Evolutionary conservation across 257 asterid genomes (phyloP), one percentile per base, ranked within the genome.

Genomic region (Thymus quinquecostatus): DNA sequence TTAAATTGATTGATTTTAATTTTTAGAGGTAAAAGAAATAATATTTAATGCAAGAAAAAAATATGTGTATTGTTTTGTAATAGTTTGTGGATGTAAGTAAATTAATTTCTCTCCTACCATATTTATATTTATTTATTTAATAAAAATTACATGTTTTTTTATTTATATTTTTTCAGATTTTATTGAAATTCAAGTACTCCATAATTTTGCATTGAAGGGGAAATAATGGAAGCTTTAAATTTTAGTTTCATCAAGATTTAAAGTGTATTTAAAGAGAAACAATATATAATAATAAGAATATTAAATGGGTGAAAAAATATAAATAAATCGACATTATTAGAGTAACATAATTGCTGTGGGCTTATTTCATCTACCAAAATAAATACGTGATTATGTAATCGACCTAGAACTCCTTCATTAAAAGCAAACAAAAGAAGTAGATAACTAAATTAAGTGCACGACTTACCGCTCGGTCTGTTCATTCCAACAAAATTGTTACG

Each of bases 321-420:
- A 48, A 11, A n/a, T 1, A 38, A 49, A 3, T 29, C 10, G 33
- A 32, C 60, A 8, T 66, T 13, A 60, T 21, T 28, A 45, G 21
- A 21, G 21, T 21, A n/a, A 5, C 54, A 76, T 77, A 71, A 77
- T 71, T 65, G 69, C 41, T 60, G 63, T 44, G 29, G 60, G 55
- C 64, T 21, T 21, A 63, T 67, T 68, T 65, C 61, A 78, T 73
- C 79, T 62, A 73, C 79, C 64, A 45, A 34, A 54, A 44, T 61
- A 32, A 70, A 70, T 48, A 61, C 58, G 5, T 34, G 45, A 11
- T 60, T 33, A 60, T 48, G 38, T 11, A 33, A 33, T n/a, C 10
- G 21, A 58, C 13, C 8, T 10, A 33, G 13, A 67, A 45, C 72
- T 30, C 72, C 75, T 63, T 71, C 66, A 60, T 65, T 79, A 12